phyloP scores from a whole-genome alignment of 164 flowering plant genomes.

The Saururus chinensis region DNA sequence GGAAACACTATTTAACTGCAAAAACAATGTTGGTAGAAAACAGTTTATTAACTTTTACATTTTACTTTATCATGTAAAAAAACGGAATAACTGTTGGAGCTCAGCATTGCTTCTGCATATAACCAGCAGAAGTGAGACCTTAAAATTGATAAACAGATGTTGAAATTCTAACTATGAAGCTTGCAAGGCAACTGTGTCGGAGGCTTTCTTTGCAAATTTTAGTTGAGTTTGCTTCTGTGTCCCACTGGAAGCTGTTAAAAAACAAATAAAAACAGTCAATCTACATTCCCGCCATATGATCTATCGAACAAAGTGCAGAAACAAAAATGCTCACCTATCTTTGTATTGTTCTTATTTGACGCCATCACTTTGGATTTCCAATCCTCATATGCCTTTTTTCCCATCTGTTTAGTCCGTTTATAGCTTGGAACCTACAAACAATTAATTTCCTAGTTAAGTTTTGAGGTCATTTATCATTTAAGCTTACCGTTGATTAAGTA shows the following conservation, averaged over 20 bases:
- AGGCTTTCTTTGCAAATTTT: slow-evolving; percentile 35
- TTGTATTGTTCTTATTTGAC: slow-evolving; percentile 39
- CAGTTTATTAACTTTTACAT: no score
- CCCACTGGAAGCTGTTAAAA: slow-evolving; percentile 26
- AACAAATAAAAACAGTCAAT: background rate
- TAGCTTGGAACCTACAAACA: slow-evolving; percentile 52
- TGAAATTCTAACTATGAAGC: slow-evolving; percentile 13
- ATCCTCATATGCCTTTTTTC: slow-evolving; percentile 47
- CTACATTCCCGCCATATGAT: background rate
- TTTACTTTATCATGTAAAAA: no score
- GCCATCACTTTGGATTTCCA: slow-evolving; percentile 74
- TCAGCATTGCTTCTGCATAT: no score
- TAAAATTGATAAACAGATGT: background rate
- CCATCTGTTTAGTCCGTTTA: slow-evolving; percentile 49
- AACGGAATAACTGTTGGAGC: no score
- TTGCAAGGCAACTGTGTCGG: slow-evolving; percentile 26
- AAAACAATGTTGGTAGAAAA: no score
- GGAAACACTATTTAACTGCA: no score
- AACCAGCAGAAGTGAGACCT: background rate
- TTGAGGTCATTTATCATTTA: no score
- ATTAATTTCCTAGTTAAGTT: background rate
- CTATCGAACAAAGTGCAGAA: background rate
- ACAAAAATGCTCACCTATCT: slow-evolving; percentile 24
- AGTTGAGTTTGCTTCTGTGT: slow-evolving; percentile 48
- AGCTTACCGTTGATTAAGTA: no score